A percentile compares a stretch with the other conserved stretches of the same genome.
Conservation (phyloP, 257 asterid genomes). For the Knoxia roxburghii region DNA sequence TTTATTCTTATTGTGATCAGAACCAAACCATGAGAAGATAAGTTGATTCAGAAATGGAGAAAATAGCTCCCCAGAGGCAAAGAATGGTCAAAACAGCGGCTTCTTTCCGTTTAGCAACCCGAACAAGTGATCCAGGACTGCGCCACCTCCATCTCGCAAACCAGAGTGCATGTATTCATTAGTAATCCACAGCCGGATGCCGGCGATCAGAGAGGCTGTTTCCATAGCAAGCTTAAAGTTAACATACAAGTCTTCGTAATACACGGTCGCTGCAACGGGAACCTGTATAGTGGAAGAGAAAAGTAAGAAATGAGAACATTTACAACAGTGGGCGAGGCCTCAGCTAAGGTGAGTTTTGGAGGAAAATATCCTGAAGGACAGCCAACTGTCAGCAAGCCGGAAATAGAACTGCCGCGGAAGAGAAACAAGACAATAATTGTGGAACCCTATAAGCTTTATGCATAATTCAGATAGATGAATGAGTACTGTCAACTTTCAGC, state of each 20-base stretch:
- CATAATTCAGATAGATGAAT: background rate
- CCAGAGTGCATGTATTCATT: conserved; percentile 98
- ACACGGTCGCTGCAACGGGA: conserved; percentile 94
- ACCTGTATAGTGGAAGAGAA: conserved; percentile 35
- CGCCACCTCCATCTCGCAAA: conserved; percentile 71
- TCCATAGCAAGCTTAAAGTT: conserved; percentile 82
- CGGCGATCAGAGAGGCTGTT: conserved; percentile 67
- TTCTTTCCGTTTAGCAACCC: conserved; percentile 85
- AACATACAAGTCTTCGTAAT: conserved; percentile 85
- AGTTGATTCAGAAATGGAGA: background rate
- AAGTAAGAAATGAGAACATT: background rate
- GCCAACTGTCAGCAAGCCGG: background rate
- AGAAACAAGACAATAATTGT: background rate
- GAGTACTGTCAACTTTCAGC: background rate
- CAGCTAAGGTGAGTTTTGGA: background rate
- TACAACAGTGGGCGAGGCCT: background rate
- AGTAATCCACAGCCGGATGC: conserved; percentile 81
- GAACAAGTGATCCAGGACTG: conserved; percentile 62
- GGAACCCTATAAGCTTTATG: background rate
- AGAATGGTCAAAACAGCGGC: conserved; percentile 54
- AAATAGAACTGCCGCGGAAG: background rate
- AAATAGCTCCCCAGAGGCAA: background rate
- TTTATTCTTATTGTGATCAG: background rate
- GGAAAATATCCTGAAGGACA: background rate
- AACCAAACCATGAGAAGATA: background rate